Percentiles rank a stretch among this genome's conserved stretches.
These are phyloP conservation scores for Backusella liffmaniae DNA, from an alignment of 192 early-diverging fungal species.

Conservation along the genomic window DNA sequence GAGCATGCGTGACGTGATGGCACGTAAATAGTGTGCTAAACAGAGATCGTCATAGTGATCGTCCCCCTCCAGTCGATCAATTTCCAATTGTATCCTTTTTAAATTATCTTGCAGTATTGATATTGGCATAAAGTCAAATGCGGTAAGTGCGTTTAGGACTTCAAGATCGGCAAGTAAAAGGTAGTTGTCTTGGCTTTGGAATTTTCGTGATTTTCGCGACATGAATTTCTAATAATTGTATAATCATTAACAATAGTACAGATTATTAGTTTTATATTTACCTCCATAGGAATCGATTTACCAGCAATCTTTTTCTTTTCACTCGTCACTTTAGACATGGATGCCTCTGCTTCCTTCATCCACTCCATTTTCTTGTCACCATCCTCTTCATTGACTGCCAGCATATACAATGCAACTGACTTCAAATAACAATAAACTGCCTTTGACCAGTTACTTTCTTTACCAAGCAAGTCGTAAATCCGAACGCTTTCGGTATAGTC, in stretches of 20 bases:
- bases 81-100: constrained; percentile 5
- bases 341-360: constrained; percentile 45
- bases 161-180: constrained; percentile 76
- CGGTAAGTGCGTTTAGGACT: constrained; percentile 68
- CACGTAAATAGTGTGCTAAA: constrained; percentile 68
- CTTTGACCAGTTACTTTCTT: constrained; percentile 86
- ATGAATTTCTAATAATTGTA: constrained; percentile 65
- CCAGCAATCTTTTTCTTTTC: constrained; percentile 46
- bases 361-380: constrained; percentile 38
- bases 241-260: too few species aligned
- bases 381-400: not conserved
- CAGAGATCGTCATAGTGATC: constrained; percentile 74
- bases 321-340: constrained; percentile 67
- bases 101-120: constrained; percentile 13
- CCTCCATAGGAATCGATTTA: constrained; percentile 34
- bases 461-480: constrained; percentile 60
- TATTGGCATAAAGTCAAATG: constrained; percentile 68
- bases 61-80: not conserved
- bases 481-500: constrained; percentile 59
- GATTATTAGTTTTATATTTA: not conserved
- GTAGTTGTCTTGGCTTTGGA: constrained; percentile 55
- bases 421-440: constrained; percentile 78
- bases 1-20: constrained; percentile 58
- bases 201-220: constrained; percentile 58
- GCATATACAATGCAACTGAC: constrained; percentile 55